Conservation (phyloP, 192 early-diverging fungal species). For the Coemansia sp. region DNA sequence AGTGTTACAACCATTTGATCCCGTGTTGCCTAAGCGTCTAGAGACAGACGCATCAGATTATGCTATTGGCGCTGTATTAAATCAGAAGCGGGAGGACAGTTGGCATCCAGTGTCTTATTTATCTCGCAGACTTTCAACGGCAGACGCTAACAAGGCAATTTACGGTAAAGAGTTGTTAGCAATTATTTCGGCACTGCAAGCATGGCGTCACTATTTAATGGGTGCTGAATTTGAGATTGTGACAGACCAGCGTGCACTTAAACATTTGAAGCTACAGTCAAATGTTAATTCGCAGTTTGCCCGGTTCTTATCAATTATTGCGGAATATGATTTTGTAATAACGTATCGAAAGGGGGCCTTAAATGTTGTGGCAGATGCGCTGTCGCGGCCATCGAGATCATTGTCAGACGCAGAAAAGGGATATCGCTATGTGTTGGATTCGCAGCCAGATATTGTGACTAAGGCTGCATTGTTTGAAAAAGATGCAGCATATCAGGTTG, state of each 20-base stretch:
- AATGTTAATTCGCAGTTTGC: background rate
- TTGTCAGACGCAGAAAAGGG: background rate
- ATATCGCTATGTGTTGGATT: background rate
- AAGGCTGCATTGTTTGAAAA: background rate
- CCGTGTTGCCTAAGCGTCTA: background rate
- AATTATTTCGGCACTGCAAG: too few species aligned
- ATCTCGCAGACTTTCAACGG: background rate
- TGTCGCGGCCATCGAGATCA: background rate
- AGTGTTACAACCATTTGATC: conserved; percentile 15
- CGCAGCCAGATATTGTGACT: background rate
- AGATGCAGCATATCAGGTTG: too few species aligned
- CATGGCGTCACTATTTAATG: background rate
- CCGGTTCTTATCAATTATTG: background rate
- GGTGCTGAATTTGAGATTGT: background rate
- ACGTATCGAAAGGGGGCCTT: background rate
- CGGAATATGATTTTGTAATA: background rate
- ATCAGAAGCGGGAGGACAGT: background rate
- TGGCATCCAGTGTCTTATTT: conserved; percentile 10
- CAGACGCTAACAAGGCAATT: conserved; percentile 6
- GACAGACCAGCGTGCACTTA: background rate
- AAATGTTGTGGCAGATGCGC: background rate
- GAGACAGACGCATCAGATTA: conserved; percentile 11
- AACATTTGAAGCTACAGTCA: background rate
- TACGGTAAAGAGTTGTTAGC: background rate
- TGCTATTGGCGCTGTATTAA: conserved; percentile 10